Base-by-base conservation (phyloP, 2,329 filamentous ascomycete genomes). In the Colletotrichum aenigma region DNA sequence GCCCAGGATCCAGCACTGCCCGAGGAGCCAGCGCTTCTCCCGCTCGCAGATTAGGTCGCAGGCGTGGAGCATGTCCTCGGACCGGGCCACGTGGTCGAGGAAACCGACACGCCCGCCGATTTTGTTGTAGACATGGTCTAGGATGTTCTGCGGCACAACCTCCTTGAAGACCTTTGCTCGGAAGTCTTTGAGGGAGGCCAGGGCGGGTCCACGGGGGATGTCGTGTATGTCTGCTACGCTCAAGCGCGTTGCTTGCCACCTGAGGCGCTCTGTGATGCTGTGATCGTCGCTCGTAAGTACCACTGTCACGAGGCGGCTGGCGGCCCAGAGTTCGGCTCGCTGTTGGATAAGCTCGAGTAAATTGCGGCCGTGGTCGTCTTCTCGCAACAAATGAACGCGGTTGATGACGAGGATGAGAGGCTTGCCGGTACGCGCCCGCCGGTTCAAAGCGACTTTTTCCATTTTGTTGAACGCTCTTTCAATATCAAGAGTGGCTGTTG, bases 271-370 rank as follows among this genome's bases (percentile, higher is more conserved):
- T 81, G 98, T 98, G 1, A 99, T 94, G 97, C 97, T 98, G 85
- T 98, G 99, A 83, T 98, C 97, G 84, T 99, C 97, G 70, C 93
- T 96, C 85, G 98, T 98, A 86, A 99, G 96, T 38, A 99, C 93
- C 88, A 95, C 91, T 2, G 97, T 98, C 36, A 97, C 95, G 12
- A 99, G 90, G 78, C 95, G 96, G n/a, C 94, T 92, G 2, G 96
- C 97, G 2, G 97, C 96, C 97, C 97, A 99, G 83, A 97, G 94
- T 84, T 99, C 97, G 2, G 97, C 96, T 34, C 96, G 92, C 83
- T 99, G 97, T 81, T 99, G 97, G 34, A 99, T 92, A 62, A 99
- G 91, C 84, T 99, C 97, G 52, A 99, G 92, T 15, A 99, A 88
- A 82, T 98, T 95, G 70, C 94, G 93, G n/a, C 97, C 97, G 80